These are phyloP conservation scores for Hansenula anomala DNA, from an alignment of 1,139 yeast genomes.

Conservation along the genomic window DNA sequence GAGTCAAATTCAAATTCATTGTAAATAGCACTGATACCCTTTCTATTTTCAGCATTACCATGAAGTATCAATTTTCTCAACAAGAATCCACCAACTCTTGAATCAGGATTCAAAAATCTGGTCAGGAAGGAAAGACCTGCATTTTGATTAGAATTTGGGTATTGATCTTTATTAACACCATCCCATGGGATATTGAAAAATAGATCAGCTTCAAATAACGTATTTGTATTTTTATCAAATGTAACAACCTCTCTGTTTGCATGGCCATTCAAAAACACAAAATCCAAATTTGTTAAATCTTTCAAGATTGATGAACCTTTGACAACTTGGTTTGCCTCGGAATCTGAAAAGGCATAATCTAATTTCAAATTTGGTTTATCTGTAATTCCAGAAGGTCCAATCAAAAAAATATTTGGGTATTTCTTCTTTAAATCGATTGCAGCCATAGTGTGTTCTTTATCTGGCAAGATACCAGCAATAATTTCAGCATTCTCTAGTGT, in stretches of 20 bases:
- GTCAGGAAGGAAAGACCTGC: conserved; percentile 36
- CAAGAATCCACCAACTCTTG: conserved; percentile 32
- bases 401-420: conserved; percentile 15
- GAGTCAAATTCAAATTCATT: conserved; percentile 41
- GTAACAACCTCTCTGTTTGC: conserved; percentile 51
- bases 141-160: conserved; percentile 37
- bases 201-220: conserved; percentile 53
- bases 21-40: conserved; percentile 33
- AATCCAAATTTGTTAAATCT: conserved; percentile 37
- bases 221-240: conserved; percentile 40
- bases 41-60: conserved; percentile 10
- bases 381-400: conserved; percentile 20
- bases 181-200: conserved; percentile 39
- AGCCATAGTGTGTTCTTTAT: conserved; percentile 53
- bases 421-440: conserved; percentile 20
- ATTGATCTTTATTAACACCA: conserved; percentile 35
- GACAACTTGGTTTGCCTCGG: conserved; percentile 14
- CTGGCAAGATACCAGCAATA: conserved; percentile 40
- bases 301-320: conserved; percentile 10
- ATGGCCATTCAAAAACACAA: conserved; percentile 51
- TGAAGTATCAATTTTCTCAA: conserved; percentile 24
- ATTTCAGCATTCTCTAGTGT: conserved; percentile 29
- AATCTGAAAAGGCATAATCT: conserved; percentile 17
- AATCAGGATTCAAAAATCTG: conserved; percentile 35
- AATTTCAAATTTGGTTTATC: conserved; percentile 20